A percentile compares a stretch with the other conserved stretches of the same genome.
phyloP scores from a whole-genome alignment of 139 green algal genomes.

The Zygnema circumcarinatum region DNA sequence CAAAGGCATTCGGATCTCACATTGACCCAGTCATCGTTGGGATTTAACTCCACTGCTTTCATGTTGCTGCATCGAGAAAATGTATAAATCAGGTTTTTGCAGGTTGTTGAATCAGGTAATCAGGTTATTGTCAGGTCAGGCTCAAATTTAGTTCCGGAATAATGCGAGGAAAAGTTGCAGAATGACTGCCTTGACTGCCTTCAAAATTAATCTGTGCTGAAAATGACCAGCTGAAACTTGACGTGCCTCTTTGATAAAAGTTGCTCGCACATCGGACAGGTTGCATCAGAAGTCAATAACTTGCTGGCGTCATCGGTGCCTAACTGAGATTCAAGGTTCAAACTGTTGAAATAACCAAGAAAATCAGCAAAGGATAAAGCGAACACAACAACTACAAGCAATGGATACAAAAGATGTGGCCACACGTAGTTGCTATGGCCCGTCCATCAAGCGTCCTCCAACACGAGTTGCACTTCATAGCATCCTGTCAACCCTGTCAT shows the following conservation, averaged over 20 bases:
- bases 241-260: slow-evolving; percentile 45
- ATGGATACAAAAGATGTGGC: slow-evolving; percentile 46
- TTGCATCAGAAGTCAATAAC: slow-evolving; percentile 36
- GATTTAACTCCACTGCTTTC: slow-evolving; percentile 52
- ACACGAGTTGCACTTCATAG: slow-evolving; percentile 54
- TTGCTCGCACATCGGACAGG: slow-evolving; percentile 50
- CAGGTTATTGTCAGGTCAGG: too few species aligned
- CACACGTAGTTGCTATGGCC: slow-evolving; percentile 44
- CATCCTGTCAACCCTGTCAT: not conserved
- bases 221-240: too few species aligned
- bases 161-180: too few species aligned
- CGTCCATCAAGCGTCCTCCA: slow-evolving; percentile 39
- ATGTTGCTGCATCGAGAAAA: slow-evolving; percentile 53
- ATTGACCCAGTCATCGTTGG: slow-evolving; percentile 55
- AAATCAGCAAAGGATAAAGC: not conserved
- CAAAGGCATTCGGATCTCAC: slow-evolving; percentile 6
- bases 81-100: not conserved
- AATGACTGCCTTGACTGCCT: too few species aligned
- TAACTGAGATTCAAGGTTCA: slow-evolving; percentile 9
- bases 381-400: too few species aligned
- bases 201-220: too few species aligned
- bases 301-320: slow-evolving; percentile 41
- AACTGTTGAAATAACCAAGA: slow-evolving; percentile 15
- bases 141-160: too few species aligned
- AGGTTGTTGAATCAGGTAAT: not conserved